Conservation (phyloP, 2,329 filamentous ascomycete species). For the Cladosporium sp. region DNA sequence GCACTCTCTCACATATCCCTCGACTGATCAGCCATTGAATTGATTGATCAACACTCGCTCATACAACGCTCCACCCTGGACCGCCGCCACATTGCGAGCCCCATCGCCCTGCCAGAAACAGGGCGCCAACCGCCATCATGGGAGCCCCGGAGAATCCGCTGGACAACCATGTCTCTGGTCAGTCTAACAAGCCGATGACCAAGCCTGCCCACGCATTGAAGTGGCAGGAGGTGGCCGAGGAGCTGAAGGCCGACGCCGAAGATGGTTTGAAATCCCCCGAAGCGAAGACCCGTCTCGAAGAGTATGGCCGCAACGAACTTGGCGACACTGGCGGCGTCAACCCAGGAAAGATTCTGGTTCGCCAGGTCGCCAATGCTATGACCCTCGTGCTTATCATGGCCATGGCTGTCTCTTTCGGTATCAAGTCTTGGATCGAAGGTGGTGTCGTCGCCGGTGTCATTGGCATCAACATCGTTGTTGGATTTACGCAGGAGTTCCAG, state of each 20-base stretch:
- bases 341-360: slow-evolving; percentile 68
- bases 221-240: slow-evolving; percentile 49
- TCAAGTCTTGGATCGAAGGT: slow-evolving; percentile 45
- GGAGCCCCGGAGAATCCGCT: slow-evolving; percentile 2
- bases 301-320: slow-evolving; percentile 66
- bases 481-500: slow-evolving; percentile 45
- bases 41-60: slow-evolving; percentile 5
- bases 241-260: slow-evolving; percentile 61
- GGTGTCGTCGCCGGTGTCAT: slow-evolving; percentile 46
- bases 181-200: slow-evolving; percentile 52
- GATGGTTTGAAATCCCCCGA: slow-evolving; percentile 61
- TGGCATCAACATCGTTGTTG: slow-evolving; percentile 42
- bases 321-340: slow-evolving; percentile 63
- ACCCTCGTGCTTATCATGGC: slow-evolving; percentile 56
- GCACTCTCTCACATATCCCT: background rate
- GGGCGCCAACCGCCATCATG: slow-evolving; percentile 9
- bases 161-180: slow-evolving; percentile 29
- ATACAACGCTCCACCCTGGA: background rate
- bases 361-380: slow-evolving; percentile 75
- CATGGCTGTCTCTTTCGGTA: slow-evolving; percentile 47
- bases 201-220: slow-evolving; percentile 60
- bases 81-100: slow-evolving; percentile 8
- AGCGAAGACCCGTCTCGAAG: slow-evolving; percentile 54
- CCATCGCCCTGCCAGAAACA: slow-evolving; percentile 4
- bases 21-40: slow-evolving; percentile 2